Evolutionary conservation across 306 rosid species (phyloP).

Genomic region (Oemleria cerasiformis): DNA sequence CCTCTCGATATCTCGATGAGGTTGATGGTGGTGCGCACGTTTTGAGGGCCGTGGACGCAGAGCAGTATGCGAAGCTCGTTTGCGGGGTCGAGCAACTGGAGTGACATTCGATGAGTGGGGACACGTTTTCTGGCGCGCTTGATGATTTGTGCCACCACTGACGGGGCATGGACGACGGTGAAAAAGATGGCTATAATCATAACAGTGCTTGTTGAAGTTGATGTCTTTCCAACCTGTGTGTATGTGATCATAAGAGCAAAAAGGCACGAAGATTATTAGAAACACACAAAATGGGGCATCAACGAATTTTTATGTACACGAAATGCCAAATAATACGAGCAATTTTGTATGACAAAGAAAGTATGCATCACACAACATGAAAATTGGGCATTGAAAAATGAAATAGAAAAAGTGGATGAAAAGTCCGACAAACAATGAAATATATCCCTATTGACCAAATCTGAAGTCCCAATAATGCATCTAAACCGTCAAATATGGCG

Average conservation of each 20-base stretch:
- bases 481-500: too few relatives aligned
- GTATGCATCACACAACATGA: too few relatives aligned
- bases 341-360: too few relatives aligned
- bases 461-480: too few relatives aligned
- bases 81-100: constrained; percentile 61
- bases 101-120: constrained; percentile 70
- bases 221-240: constrained; percentile 42
- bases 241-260: constrained; percentile 22
- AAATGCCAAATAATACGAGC: too few relatives aligned
- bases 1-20: constrained; percentile 81
- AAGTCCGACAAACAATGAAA: too few relatives aligned
- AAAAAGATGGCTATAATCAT: constrained; percentile 59
- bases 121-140: constrained; percentile 66
- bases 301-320: too few relatives aligned
- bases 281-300: too few relatives aligned
- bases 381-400: too few relatives aligned
- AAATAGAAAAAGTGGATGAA: too few relatives aligned
- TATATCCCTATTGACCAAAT: too few relatives aligned
- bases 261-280: neutral
- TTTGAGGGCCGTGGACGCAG: constrained; percentile 70
- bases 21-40: constrained; percentile 55
- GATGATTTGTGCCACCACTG: constrained; percentile 71
- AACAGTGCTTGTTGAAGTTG: constrained; percentile 41
- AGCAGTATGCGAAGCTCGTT: constrained; percentile 56
- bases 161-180: constrained; percentile 65